These are phyloP conservation scores for Globomyces sp. DNA, from an alignment of 371 early-diverging fungal genomes.

Conservation along the genomic window DNA sequence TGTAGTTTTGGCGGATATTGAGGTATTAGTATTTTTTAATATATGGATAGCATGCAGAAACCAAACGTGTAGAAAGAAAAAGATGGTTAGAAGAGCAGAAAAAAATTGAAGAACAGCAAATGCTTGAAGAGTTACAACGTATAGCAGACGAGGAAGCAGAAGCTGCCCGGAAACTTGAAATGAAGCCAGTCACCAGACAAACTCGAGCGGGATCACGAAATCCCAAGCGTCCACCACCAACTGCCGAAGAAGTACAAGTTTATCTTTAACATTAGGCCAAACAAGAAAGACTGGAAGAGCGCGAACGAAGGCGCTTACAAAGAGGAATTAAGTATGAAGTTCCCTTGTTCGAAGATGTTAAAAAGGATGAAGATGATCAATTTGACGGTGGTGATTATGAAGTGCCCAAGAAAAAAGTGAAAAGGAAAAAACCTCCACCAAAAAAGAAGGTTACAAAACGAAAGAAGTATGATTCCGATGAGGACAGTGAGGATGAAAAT, in stretches of 20 bases:
- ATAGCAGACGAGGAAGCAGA: not conserved
- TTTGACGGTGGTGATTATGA: not conserved
- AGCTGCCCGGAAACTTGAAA: slow-evolving; percentile 2
- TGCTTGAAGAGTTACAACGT: not conserved
- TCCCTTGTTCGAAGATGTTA: too few relatives aligned
- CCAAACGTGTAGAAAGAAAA: slow-evolving; percentile 6
- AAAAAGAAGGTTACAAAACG: not conserved
- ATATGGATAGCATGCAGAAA: not conserved
- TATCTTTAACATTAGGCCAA: not conserved
- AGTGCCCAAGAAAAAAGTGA: not conserved
- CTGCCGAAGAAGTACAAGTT: not conserved
- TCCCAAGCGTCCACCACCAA: not conserved
- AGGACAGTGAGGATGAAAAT: slow-evolving; percentile 6
- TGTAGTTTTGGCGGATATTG: slow-evolving; percentile 7
- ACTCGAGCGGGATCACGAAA: not conserved
- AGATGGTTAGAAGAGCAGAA: slow-evolving; percentile 2
- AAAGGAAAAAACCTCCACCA: not conserved
- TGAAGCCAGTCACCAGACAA: not conserved
- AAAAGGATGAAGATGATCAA: too few relatives aligned
- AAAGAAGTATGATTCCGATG: slow-evolving; percentile 8
- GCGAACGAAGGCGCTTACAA: not conserved
- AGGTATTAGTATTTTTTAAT: not conserved
- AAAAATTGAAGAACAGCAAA: not conserved
- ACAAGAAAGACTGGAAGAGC: not conserved
- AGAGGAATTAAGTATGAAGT: not conserved